These are phyloP conservation scores for Eruca vesicaria DNA, from an alignment of 441 rosid species.

Conservation along the genomic window DNA sequence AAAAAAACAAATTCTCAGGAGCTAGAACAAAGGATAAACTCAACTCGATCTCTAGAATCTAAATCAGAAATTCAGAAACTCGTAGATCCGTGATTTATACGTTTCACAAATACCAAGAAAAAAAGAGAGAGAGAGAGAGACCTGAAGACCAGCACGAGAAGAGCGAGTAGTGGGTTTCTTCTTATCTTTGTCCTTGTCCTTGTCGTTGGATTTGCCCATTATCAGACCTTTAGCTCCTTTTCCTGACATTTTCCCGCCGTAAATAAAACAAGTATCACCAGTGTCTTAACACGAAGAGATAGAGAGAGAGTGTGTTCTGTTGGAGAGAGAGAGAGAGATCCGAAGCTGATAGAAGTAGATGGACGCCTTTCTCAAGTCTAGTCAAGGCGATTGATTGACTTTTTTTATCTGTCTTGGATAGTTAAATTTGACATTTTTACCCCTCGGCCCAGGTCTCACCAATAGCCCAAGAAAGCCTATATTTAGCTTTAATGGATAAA, in stretches of 20 bases:
- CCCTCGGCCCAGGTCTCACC: background rate
- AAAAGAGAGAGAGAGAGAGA: too few relatives aligned
- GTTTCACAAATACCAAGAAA: background rate
- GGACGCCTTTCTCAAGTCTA: background rate
- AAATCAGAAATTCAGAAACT: background rate
- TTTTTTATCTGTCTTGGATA: background rate
- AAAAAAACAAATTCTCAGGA: background rate
- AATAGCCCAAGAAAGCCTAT: constrained; percentile 7
- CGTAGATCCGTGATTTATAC: constrained; percentile 16
- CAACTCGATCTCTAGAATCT: background rate
- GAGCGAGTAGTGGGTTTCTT: constrained; percentile 68
- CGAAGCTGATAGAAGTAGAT: background rate
- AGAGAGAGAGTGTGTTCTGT: background rate
- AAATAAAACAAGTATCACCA: background rate
- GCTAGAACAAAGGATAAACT: constrained; percentile 5
- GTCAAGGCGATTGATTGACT: background rate
- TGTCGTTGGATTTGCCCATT: constrained; percentile 62
- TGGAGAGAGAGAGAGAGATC: constrained; percentile 5
- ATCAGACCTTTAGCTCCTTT: constrained; percentile 93
- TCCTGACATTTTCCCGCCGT: constrained; percentile 72
- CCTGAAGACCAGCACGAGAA: too few relatives aligned
- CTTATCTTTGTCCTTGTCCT: constrained; percentile 79
- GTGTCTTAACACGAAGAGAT: background rate
- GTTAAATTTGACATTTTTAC: background rate
- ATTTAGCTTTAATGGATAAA: background rate